Evolutionary conservation across 2,329 filamentous ascomycete genomes (phyloP), one percentile per base, ranked within the genome.

Genomic region (Stachybotrys chartarum): DNA sequence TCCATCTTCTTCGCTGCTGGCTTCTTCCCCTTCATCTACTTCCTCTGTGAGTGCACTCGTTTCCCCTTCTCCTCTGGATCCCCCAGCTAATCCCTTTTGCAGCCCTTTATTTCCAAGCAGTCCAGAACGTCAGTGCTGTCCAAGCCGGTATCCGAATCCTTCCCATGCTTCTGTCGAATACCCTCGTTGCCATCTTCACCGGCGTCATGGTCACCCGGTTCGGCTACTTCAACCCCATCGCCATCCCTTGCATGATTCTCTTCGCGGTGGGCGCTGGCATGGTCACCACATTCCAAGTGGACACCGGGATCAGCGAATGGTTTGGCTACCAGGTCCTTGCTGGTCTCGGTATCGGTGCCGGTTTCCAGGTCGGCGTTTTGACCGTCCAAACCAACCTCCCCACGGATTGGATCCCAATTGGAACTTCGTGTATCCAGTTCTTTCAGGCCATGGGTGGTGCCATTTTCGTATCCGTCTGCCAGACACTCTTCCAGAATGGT

Each of bases 401-500:
- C 0, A 70, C 75, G 35, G 70, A 75, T 2, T 75, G 78, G 56
- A 72, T 82, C 16, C 76, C 80, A 1, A 72, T 80, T 1, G 80
- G 70, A 31, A 80, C 76, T 6, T 78, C 79, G 6, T 77, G 72
- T 52, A 73, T 82, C 1, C 75, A 78, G 42, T 87, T 89, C 70
- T 84, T 83, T 71, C 83, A 88, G 64, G 77, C 78, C 1, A 75
- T 90, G 4, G 85, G 85, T 46, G 85, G 85, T 4, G 83, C 86
- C 2, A 70, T 90, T 30, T 82, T 83, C 60, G 80, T 90, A 51
- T 79, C 82, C 6, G 81, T 87, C 10, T 81, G 81, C 0, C 83
- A 90, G 66, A 82, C 84, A 18, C 77, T 88, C 50, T 88, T 90
- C 72, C 79, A 83, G 59, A 87, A 88, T 63, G 81, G 78, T 0